phyloP scores from a whole-genome alignment of 768 basidiomycete species.

The Suillus spraguei region DNA sequence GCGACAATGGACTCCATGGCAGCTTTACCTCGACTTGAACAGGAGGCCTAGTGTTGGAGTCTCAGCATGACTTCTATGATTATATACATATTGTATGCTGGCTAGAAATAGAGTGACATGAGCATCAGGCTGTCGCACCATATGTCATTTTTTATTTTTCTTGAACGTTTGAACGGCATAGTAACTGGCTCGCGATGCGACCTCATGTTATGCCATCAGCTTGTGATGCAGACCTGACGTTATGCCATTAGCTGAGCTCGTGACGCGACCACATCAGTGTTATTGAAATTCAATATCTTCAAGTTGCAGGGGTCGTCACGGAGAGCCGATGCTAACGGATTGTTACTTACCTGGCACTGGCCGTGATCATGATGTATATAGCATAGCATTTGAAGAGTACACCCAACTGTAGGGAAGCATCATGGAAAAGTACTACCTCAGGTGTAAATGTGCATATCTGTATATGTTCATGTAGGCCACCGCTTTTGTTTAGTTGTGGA shows the following conservation, averaged over 20 bases:
- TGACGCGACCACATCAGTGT: too few species aligned
- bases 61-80: not conserved
- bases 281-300: too few species aligned
- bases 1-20: conserved; percentile 22
- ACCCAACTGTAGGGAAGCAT: not conserved
- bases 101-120: conserved; percentile 5
- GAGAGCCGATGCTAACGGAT: not conserved
- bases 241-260: too few species aligned
- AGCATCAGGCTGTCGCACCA: not conserved
- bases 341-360: not conserved
- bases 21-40: conserved; percentile 5
- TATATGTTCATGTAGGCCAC: too few species aligned
- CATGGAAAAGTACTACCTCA: not conserved
- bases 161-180: not conserved
- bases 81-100: not conserved
- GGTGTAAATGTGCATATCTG: too few species aligned
- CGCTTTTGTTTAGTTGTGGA: too few species aligned
- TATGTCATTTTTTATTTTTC: not conserved
- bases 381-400: not conserved
- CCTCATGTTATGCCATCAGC: too few species aligned
- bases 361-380: not conserved
- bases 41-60: not conserved
- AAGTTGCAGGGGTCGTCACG: not conserved
- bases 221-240: too few species aligned
- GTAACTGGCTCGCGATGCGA: not conserved